These are phyloP conservation scores for Cladosporium sp. DNA, from an alignment of 2,329 filamentous ascomycete species.

Conservation along the genomic window DNA sequence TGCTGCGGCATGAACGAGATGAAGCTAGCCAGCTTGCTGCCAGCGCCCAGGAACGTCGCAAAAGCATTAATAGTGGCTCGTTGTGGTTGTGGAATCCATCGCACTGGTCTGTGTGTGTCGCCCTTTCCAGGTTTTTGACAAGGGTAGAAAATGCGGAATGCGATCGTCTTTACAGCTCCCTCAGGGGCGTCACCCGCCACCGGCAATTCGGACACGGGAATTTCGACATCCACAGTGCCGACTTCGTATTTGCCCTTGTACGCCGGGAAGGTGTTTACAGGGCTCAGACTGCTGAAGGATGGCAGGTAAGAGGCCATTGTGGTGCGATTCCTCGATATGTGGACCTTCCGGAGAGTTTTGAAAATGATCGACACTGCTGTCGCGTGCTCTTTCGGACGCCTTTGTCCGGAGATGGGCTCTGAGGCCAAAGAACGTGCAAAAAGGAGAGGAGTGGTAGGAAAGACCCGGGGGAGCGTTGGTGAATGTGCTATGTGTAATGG, in stretches of 20 bases:
- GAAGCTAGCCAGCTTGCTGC: conserved; percentile 34
- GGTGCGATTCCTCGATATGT: neutral
- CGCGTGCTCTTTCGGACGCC: conserved; percentile 11
- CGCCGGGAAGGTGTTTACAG: conserved; percentile 69
- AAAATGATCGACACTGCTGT: conserved; percentile 14
- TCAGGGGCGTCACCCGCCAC: conserved; percentile 58
- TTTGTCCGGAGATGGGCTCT: neutral
- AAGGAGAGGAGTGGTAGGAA: neutral
- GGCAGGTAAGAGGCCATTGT: conserved; percentile 16
- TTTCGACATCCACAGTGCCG: conserved; percentile 77
- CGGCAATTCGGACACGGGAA: conserved; percentile 62
- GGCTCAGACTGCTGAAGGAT: conserved; percentile 47
- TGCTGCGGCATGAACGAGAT: conserved; percentile 56
- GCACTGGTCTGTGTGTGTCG: conserved; percentile 59
- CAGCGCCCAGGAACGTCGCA: conserved; percentile 71
- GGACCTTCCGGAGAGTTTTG: neutral
- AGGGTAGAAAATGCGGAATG: conserved; percentile 82
- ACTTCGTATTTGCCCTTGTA: conserved; percentile 79
- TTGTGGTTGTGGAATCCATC: conserved; percentile 78
- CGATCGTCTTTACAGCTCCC: conserved; percentile 65
- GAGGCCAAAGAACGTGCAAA: neutral
- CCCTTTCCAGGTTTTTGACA: conserved; percentile 44
- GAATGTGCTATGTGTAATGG: neutral
- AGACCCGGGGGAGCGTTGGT: neutral
- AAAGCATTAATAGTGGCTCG: conserved; percentile 73